Evolutionary conservation across 352 stramenopile genomes (phyloP), one percentile per base, ranked within the genome.

Genomic region (Phytophthora vignae): DNA sequence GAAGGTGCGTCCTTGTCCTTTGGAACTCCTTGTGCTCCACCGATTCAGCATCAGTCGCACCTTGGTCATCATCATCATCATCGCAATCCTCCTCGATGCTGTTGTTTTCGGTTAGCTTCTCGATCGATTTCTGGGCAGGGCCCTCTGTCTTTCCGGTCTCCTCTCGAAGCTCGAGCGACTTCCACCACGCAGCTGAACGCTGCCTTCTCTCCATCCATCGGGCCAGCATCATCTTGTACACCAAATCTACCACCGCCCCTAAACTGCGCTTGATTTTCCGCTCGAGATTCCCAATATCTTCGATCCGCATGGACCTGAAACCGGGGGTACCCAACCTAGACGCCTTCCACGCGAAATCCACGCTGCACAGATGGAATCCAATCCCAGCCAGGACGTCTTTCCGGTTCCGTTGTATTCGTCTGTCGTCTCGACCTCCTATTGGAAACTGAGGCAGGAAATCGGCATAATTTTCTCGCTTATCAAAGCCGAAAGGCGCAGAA

Each of bases 191-290:
- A 17, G 27, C 38, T 8, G 67, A 40, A 22, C 29, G 74, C 42
- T 71, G 66, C 25, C 54, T 68, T 55, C 77, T 57, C 36, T 78
- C 54, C 33, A 81, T 80, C 81, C 81, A 88, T 36, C 80, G 73
- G 61, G 74, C 80, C 11, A 88, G 42, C 54, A 82, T 86, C 67
- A 85, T 81, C 27, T 78, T 75, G 63, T 88, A 87, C 22, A 85
- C 50, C 12, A 87, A 55, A 57, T 85, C 63, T 7, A 82, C 72
- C 19, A 84, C 62, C 1, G 40, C 53, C 0, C 50, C 55, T 2
- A 90, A 67, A 29, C 60, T 63, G 10, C 66, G n/a, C 75, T 90
- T 90, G 53, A 90, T 82, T 19, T 71, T 78, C 19, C 64, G 75
- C 49, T 90, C 82, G 2, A 90, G 31, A 5, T 27, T 29, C 0